These are phyloP conservation scores for Senecio squalidus DNA, from an alignment of 140 eudicot genomes.

Conservation along the genomic window DNA sequence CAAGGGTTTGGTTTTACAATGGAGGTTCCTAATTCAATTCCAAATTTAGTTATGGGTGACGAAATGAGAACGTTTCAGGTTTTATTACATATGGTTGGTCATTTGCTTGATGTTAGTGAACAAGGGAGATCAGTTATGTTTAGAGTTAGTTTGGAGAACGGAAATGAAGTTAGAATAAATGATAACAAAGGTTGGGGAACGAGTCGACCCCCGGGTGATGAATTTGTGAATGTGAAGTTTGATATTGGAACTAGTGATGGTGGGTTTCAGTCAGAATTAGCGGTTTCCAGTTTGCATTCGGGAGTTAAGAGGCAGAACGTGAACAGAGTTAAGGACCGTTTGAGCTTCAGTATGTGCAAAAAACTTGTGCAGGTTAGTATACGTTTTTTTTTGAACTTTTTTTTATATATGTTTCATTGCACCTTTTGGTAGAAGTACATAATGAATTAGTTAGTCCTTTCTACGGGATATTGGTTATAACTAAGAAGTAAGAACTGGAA, in stretches of 20 bases:
- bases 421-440: background rate
- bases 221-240: slow-evolving; percentile 45
- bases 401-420: background rate
- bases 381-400: background rate
- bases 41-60: slow-evolving; percentile 73
- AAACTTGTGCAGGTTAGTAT: slow-evolving; percentile 75
- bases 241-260: slow-evolving; percentile 53
- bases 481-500: no score
- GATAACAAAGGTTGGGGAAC: slow-evolving; percentile 53
- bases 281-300: slow-evolving; percentile 20
- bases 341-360: slow-evolving; percentile 89
- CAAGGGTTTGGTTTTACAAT: slow-evolving; percentile 52
- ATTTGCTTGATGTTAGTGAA: slow-evolving; percentile 49
- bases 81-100: slow-evolving; percentile 77
- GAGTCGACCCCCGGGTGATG: slow-evolving; percentile 48
- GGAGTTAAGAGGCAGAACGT: slow-evolving; percentile 41
- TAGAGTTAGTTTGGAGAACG: slow-evolving; percentile 41
- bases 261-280: slow-evolving; percentile 34
- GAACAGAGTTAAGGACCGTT: slow-evolving; percentile 42
- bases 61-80: slow-evolving; percentile 85
- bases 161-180: slow-evolving; percentile 39
- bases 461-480: no score
- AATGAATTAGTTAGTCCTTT: background rate
- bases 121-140: slow-evolving; percentile 46
- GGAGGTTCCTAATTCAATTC: slow-evolving; percentile 49